Percentiles rank a stretch among this genome's conserved stretches.
Evolutionary conservation across 768 basidiomycete species (phyloP).

Genomic region (Tulasnella sp.): DNA sequence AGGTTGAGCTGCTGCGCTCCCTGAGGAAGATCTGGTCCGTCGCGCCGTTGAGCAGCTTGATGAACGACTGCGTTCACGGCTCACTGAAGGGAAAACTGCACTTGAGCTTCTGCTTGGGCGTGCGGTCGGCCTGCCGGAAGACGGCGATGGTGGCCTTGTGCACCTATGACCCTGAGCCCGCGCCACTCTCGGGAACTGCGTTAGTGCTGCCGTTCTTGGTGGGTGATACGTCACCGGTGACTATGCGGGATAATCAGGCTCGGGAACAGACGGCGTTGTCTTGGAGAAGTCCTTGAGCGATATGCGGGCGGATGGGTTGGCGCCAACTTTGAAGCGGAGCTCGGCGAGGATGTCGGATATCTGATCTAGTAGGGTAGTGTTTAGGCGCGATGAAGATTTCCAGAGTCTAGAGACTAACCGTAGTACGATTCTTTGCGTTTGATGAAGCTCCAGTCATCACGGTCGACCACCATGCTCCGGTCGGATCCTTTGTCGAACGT

Average conservation of each 20-base stretch:
- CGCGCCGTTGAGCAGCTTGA: slow-evolving; percentile 84
- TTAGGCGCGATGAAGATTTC: slow-evolving; percentile 28
- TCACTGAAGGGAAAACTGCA: slow-evolving; percentile 94
- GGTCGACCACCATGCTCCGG: too few relatives aligned
- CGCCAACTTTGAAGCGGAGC: slow-evolving; percentile 51
- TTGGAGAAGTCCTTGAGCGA: too few relatives aligned
- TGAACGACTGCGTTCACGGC: slow-evolving; percentile 88
- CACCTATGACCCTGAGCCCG: slow-evolving; percentile 59
- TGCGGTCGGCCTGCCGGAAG: slow-evolving; percentile 97
- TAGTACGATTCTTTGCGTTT: too few relatives aligned
- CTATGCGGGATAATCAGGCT: too few relatives aligned
- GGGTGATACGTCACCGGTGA: too few relatives aligned
- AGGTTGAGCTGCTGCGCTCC: slow-evolving; percentile 80
- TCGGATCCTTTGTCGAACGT: too few relatives aligned
- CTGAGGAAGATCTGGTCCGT: slow-evolving; percentile 95
- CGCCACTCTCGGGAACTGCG: too few relatives aligned
- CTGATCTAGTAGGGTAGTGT: neutral
- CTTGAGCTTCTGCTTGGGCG: slow-evolving; percentile 82
- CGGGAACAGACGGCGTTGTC: too few relatives aligned
- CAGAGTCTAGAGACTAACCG: slow-evolving; percentile 6
- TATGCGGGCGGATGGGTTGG: too few relatives aligned
- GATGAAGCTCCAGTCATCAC: too few relatives aligned
- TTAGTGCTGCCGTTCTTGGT: too few relatives aligned
- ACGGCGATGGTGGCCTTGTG: slow-evolving; percentile 93
- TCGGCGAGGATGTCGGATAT: too few relatives aligned